Evolutionary conservation across 306 rosid species (phyloP).

Genomic region (Dalbergia cochinchinensis): DNA sequence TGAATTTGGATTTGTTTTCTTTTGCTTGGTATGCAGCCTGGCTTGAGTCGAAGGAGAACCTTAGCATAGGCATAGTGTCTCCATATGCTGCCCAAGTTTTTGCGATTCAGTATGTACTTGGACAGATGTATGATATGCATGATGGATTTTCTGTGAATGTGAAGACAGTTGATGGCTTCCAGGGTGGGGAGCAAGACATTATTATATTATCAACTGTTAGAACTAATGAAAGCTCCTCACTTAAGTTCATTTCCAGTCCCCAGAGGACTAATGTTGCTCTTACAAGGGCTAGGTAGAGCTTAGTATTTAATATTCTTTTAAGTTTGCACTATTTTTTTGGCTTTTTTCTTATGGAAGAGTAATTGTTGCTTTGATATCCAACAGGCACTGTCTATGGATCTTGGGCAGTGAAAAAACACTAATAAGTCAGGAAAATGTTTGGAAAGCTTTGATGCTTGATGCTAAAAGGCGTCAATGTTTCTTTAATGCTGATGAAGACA

Average conservation of each 20-base stretch:
- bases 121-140: slow-evolving; percentile 48
- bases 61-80: slow-evolving; percentile 74
- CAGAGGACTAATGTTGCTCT: slow-evolving; percentile 84
- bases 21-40: slow-evolving; percentile 53
- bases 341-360: neutral
- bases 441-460: slow-evolving; percentile 67
- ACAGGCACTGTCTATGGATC: slow-evolving; percentile 83
- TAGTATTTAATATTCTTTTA: neutral
- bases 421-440: slow-evolving; percentile 54
- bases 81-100: slow-evolving; percentile 92
- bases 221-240: slow-evolving; percentile 50
- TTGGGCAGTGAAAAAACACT: slow-evolving; percentile 74
- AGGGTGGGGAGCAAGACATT: slow-evolving; percentile 84
- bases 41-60: slow-evolving; percentile 49
- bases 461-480: slow-evolving; percentile 70
- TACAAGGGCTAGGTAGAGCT: slow-evolving; percentile 80
- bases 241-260: slow-evolving; percentile 60
- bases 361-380: slow-evolving; percentile 12
- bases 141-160: slow-evolving; percentile 77
- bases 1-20: neutral
- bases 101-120: slow-evolving; percentile 61
- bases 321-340: neutral
- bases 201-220: slow-evolving; percentile 81
- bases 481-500: slow-evolving; percentile 72
- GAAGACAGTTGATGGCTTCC: slow-evolving; percentile 79